These are phyloP conservation scores for Fusarium miscanthi DNA, from an alignment of 2,329 filamentous ascomycete species.

Conservation along the genomic window DNA sequence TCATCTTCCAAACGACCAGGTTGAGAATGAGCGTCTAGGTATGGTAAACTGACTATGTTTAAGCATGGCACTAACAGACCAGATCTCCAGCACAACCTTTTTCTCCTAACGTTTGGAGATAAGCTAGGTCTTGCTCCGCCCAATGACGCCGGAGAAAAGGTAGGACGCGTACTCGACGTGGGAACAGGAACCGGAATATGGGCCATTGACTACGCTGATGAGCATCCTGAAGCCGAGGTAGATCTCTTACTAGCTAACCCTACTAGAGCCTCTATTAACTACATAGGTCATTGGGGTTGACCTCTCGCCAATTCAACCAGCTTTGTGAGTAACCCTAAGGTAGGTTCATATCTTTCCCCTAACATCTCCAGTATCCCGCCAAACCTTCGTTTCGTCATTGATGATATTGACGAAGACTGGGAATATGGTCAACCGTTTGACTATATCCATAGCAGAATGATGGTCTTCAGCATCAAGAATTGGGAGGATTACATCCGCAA, in stretches of 20 bases:
- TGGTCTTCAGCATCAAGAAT: not conserved
- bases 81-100: constrained; percentile 4
- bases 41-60: accelerated
- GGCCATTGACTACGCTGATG: constrained; percentile 7
- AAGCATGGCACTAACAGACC: accelerated
- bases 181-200: constrained; percentile 4
- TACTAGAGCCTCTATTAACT: accelerated
- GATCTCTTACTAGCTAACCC: accelerated
- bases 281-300: not conserved
- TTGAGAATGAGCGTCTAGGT: not conserved
- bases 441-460: constrained; percentile 10
- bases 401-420: not conserved
- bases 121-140: constrained; percentile 1
- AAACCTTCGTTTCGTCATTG: not conserved
- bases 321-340: not conserved
- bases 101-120: not conserved
- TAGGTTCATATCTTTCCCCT: not conserved
- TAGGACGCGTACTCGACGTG: not conserved
- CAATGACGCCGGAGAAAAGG: accelerated
- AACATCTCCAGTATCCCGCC: not conserved
- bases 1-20: not conserved
- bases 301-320: not conserved
- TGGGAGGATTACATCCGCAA: constrained; percentile 10
- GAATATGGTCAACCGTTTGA: not conserved
- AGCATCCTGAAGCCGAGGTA: constrained; percentile 3